Evolutionary conservation across 2,329 filamentous ascomycete genomes (phyloP), one percentile per base, ranked within the genome.

Genomic region (Penicillium brevicompactum): DNA sequence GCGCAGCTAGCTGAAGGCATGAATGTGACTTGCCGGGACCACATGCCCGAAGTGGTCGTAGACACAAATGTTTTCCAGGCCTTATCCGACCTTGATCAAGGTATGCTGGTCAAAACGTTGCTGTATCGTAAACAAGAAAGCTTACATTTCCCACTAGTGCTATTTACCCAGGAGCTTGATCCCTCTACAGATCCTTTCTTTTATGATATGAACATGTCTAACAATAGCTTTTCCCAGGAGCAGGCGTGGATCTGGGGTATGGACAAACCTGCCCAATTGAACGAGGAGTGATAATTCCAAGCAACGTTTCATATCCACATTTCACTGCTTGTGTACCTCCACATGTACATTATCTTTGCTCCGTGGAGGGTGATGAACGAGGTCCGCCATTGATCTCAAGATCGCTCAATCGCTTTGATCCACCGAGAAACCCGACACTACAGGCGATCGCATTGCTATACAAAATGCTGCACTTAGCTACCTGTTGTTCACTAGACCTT

Each of bases 181-280:
- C 6, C n/a, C 6, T n/a, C 34, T 4, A 11, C n/a, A 24, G 53
- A 50, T 8, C 10, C 53, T 6, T 22, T 51, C 18, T 45, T 56
- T 22, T 22, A 49, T 27, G 55, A 59, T 43, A 32, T n/a, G 4
- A 37, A n/a, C 16, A 49, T 34, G 3, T 22, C 49, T 2, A 40
- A 48, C 1, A 56, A 59, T 30, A 55, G 48, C 2, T 59, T 63
- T 31, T 30, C 56, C 10, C 51, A 56, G 8, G 62, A 67, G 13
- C 63, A 63, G 27, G 61, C 59, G 1, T 67, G 63, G 64, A 63
- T 67, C 2, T 66, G 62, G 65, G 63, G 56, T 9, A 37, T 37
- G 34, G 34, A 37, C 13, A n/a, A 37, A 6, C 34, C 34, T 7
- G 3, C 14, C 13, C 4, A n/a, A 37, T n/a, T n/a, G 14, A n/a